phyloP scores from a whole-genome alignment of 176 grass and related monocot genomes.

The Cymbopogon citratus region DNA sequence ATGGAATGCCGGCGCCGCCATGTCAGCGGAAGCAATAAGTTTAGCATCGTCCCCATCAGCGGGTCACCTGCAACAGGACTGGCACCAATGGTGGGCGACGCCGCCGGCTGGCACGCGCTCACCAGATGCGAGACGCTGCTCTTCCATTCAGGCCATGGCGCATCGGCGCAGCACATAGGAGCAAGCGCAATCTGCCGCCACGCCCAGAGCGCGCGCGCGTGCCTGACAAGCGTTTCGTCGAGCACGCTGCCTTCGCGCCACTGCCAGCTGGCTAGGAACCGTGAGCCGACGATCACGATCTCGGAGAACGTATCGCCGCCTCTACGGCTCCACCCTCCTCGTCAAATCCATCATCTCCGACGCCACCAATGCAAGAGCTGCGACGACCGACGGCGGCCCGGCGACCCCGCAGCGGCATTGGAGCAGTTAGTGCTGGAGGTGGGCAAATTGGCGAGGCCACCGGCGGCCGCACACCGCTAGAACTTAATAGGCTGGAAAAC shows the following conservation, averaged over 20 bases:
- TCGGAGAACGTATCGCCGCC: slow-evolving; percentile 28
- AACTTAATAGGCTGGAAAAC: neutral
- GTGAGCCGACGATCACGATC: slow-evolving; percentile 11
- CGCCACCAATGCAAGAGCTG: neutral
- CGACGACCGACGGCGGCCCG: neutral
- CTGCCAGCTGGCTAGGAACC: neutral
- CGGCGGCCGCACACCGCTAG: neutral
- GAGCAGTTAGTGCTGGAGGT: neutral
- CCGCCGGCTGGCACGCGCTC: neutral
- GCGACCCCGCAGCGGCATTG: neutral
- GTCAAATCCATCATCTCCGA: slow-evolving; percentile 8
- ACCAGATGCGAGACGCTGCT: neutral
- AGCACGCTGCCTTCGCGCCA: neutral
- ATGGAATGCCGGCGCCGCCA: slow-evolving; percentile 16
- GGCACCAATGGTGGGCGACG: neutral
- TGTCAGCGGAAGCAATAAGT: neutral
- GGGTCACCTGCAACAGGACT: neutral
- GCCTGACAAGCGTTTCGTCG: neutral
- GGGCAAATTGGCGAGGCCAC: neutral
- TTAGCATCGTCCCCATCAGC: neutral
- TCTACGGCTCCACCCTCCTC: slow-evolving; percentile 27
- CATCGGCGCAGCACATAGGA: too few species aligned
- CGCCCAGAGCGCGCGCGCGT: too few species aligned
- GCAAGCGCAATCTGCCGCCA: neutral
- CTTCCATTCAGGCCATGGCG: neutral